A percentile compares a stretch with the other conserved stretches of the same genome.
phyloP scores from a whole-genome alignment of 1,139 yeast genomes.

The Geotrichum restrictum region DNA sequence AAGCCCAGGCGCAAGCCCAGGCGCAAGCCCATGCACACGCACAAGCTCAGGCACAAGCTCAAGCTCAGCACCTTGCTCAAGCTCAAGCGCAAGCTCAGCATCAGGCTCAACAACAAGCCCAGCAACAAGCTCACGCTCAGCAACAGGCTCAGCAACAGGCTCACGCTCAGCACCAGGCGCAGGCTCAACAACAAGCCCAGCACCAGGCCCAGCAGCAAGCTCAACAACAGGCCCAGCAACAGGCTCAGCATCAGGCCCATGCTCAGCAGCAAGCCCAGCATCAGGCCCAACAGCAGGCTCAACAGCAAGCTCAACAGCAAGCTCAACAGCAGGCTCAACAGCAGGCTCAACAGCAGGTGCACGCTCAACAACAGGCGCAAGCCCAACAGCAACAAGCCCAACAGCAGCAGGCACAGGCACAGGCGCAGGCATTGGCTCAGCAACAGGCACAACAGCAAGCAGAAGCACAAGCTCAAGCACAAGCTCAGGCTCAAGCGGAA shows the following conservation, averaged over 20 bases:
- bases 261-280: conserved; percentile 9
- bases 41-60: conserved; percentile 21
- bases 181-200: conserved; percentile 14
- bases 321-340: conserved; percentile 14
- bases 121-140: conserved; percentile 9
- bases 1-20: conserved; percentile 22
- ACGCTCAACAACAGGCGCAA: conserved; percentile 20
- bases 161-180: conserved; percentile 17
- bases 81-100: conserved; percentile 25
- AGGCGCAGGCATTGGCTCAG: conserved; percentile 2
- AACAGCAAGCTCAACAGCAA: conserved; percentile 14
- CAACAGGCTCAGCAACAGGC: conserved; percentile 16
- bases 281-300: conserved; percentile 18
- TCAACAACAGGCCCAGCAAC: conserved; percentile 19
- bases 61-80: conserved; percentile 20
- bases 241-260: conserved; percentile 17
- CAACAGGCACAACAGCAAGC: conserved; percentile 13
- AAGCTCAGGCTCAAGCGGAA: background rate
- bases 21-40: conserved; percentile 16
- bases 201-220: conserved; percentile 3
- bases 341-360: conserved; percentile 18
- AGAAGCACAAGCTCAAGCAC: conserved; percentile 5
- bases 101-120: conserved; percentile 7
- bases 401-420: conserved; percentile 5
- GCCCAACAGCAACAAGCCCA: background rate